phyloP scores from a whole-genome alignment of 768 basidiomycete genomes.

The Gautieria morchelliformis region DNA sequence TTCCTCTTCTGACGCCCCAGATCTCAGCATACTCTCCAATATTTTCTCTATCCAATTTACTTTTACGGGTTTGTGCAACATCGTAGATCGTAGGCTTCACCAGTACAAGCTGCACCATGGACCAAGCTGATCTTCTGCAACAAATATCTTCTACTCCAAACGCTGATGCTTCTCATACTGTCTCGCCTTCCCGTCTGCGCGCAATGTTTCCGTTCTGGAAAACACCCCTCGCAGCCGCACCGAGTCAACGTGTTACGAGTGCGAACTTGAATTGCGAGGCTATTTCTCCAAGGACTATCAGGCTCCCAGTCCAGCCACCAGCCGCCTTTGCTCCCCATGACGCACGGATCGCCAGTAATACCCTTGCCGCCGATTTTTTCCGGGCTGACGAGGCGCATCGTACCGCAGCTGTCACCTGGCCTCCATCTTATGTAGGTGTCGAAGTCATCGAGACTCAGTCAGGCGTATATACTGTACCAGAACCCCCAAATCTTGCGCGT shows the following conservation, averaged over 20 bases:
- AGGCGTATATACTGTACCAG: slow-evolving; percentile 15
- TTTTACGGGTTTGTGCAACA: no score
- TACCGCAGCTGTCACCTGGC: neutral
- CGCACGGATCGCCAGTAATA: neutral
- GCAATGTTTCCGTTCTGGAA: neutral
- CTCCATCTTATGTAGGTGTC: slow-evolving; percentile 5
- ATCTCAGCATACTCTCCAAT: no score
- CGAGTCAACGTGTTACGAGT: neutral
- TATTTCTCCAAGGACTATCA: neutral
- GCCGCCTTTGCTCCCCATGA: neutral
- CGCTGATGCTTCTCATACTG: neutral
- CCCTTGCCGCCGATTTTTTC: slow-evolving; percentile 1
- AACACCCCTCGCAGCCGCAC: neutral
- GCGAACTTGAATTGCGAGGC: neutral
- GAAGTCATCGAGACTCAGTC: neutral
- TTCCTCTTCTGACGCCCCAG: no score
- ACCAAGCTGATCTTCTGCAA: neutral
- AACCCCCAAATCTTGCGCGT: slow-evolving; percentile 47
- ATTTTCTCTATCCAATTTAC: no score
- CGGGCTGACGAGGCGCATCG: neutral
- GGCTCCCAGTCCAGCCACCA: neutral
- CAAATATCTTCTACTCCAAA: neutral
- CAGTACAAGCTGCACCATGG: no score
- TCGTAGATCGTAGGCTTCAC: no score
- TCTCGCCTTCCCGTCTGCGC: neutral